phyloP scores from a whole-genome alignment of 164 flowering plant genomes.

The Stephania japonica region DNA sequence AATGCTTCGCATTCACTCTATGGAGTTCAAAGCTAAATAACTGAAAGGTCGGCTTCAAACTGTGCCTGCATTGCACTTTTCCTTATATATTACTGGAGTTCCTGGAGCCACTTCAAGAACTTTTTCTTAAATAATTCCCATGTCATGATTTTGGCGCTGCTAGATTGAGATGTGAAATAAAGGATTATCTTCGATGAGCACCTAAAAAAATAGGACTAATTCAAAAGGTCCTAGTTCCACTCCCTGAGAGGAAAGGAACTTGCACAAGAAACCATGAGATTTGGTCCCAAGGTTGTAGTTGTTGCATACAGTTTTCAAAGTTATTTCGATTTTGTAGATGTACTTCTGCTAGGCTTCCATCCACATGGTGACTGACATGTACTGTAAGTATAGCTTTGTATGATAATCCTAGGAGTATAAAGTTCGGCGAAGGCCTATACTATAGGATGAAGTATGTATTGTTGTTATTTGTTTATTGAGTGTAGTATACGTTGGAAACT shows the following conservation, averaged over 20 bases:
- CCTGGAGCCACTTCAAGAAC: conserved; percentile 4
- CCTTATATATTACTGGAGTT: conserved; percentile 8
- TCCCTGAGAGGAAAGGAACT: not conserved
- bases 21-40: not conserved
- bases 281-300: not conserved
- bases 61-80: not conserved
- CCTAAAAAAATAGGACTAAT: not conserved
- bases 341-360: not conserved
- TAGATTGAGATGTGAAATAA: not conserved
- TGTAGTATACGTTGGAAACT: no score
- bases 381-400: not conserved
- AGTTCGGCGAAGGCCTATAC: not conserved
- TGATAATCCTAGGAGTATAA: not conserved
- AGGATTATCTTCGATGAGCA: not conserved
- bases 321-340: not conserved
- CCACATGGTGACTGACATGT: not conserved
- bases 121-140: not conserved
- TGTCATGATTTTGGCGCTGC: not conserved
- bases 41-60: not conserved
- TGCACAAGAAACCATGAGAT: not conserved
- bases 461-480: no score
- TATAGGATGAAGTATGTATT: not conserved
- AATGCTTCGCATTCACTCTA: not conserved
- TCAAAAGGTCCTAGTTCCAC: not conserved
- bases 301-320: not conserved